These are phyloP conservation scores for Pseudogymnoascus sp. DNA, from an alignment of 2,329 filamentous ascomycete genomes.

Conservation along the genomic window DNA sequence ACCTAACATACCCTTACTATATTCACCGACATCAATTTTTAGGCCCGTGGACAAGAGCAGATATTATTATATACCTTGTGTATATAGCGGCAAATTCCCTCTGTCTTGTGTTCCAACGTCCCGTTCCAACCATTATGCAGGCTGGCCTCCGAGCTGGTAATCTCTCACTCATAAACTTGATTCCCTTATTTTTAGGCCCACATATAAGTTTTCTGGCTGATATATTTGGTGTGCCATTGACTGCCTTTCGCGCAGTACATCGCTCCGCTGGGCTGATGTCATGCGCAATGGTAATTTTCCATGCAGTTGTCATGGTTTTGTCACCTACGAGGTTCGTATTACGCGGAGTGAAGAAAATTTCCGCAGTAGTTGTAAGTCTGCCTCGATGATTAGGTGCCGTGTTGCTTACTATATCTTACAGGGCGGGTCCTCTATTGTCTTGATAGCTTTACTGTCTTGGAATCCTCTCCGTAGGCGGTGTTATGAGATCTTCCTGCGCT, in stretches of 20 bases:
- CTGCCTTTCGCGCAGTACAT: conserved; percentile 15
- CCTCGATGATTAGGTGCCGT: not conserved
- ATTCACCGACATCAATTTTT: conserved; percentile 14
- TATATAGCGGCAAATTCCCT: conserved; percentile 16
- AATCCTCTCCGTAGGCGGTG: conserved; percentile 15
- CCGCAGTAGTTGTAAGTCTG: conserved; percentile 10
- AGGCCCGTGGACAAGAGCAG: conserved; percentile 16
- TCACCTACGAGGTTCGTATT: not conserved
- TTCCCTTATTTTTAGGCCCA: conserved; percentile 18
- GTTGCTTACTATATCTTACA: not conserved
- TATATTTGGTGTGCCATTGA: conserved; percentile 17
- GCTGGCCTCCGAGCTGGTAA: conserved; percentile 16
- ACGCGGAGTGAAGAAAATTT: not conserved
- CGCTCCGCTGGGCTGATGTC: conserved; percentile 18
- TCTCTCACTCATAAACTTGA: conserved; percentile 19
- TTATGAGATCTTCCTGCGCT: conserved; percentile 16
- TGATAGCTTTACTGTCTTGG: conserved; percentile 16
- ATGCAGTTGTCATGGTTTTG: conserved; percentile 8
- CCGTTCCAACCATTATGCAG: conserved; percentile 13
- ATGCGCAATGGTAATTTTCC: conserved; percentile 14
- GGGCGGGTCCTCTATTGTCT: not conserved
- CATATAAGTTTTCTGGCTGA: conserved; percentile 21
- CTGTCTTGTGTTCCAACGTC: conserved; percentile 14
- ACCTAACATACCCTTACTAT: conserved; percentile 16
- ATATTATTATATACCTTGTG: conserved; percentile 14